Evolutionary conservation across 2,329 filamentous ascomycete genomes (phyloP), one percentile per base, ranked within the genome.

Genomic region (Periconia digitata): DNA sequence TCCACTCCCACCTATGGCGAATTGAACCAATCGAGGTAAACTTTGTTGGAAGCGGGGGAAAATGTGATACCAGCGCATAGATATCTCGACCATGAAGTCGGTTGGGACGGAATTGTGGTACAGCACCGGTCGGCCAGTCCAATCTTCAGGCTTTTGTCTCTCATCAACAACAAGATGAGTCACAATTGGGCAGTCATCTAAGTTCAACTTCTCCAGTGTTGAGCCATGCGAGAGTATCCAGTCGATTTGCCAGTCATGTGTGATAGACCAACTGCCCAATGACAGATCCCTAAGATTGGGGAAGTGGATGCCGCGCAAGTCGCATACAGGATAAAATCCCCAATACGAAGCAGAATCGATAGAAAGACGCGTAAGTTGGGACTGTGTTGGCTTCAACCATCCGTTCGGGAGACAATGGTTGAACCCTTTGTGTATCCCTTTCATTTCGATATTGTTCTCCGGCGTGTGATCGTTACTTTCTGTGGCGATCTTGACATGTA

Each of bases 211-310:
- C 13, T 70, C 51, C 0, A 80, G 61, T 0, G 74, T 75, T 0
- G 49, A 12, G 4, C 56, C 64, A 3, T 79, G 63, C 0, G 67
- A 68, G 0, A 73, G 48, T 3, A 80, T 70, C 76, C 76, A 80
- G 8, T 74, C 72, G 0, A 78, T 55, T 44, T 80, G 76, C 64
- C 70, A 73, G 17, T 77, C 69, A 27, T 77, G 68, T 4, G 67
- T 66, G 40, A 80, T 77, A 3, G 69, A 64, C 17, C 71, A 75
- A 1, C 71, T 72, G 0, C 74, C 73, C 0, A 80, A 53, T 0
- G 67, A 60, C 0, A 80, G 64, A 0, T 70, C 63, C 24, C 67
- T 66, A 4, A 79, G 69, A 0, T 64, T 58, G 0, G 74, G 73
- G 23, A 79, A 74, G n/a, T 47, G 53, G 47, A 76, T 38, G n/a